Evolutionary conservation across 345 rosid genomes (phyloP).

Genomic region (Sonneratia caseolaris): DNA sequence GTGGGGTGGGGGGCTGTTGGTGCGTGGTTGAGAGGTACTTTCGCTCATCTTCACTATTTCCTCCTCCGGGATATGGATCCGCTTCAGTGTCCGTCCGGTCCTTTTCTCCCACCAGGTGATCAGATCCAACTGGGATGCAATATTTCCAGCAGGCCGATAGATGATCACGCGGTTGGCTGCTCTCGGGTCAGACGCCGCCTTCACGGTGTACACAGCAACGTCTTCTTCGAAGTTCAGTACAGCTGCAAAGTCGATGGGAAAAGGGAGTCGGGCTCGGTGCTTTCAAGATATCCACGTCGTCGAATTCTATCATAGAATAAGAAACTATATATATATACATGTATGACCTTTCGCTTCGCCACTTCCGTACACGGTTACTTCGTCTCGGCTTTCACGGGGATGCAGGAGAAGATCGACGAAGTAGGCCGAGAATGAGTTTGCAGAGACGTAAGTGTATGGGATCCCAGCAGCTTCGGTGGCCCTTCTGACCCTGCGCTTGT

Average conservation of each 20-base stretch:
- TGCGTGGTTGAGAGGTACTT: constrained; percentile 1
- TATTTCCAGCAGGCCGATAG: constrained; percentile 17
- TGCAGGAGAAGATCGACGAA: constrained; percentile 6
- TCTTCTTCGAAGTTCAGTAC: constrained; percentile 29
- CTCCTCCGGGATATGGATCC: constrained; percentile 17
- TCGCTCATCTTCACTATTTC: constrained; percentile 15
- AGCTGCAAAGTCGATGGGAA: constrained; percentile 6
- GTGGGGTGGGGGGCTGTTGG: no score
- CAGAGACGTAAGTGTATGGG: constrained; percentile 21
- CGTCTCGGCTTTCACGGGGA: constrained; percentile 9
- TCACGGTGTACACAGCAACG: constrained; percentile 25
- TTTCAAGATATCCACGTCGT: neutral
- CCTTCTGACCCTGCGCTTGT: constrained; percentile 15
- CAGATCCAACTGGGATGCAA: constrained; percentile 23
- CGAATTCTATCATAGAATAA: no score
- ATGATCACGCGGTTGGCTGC: constrained; percentile 19
- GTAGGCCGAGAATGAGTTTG: constrained; percentile 21
- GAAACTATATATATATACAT: no score
- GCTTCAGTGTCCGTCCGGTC: constrained; percentile 15
- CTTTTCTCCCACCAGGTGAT: constrained; percentile 25
- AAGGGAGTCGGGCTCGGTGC: neutral
- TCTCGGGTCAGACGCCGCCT: constrained; percentile 24
- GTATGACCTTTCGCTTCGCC: constrained; percentile 24
- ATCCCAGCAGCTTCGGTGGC: constrained; percentile 25
- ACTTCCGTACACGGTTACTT: constrained; percentile 19